A percentile compares a stretch with the other conserved stretches of the same genome.
These are phyloP conservation scores for Smittium culicis DNA, from an alignment of 371 early-diverging fungal species.

Conservation along the genomic window DNA sequence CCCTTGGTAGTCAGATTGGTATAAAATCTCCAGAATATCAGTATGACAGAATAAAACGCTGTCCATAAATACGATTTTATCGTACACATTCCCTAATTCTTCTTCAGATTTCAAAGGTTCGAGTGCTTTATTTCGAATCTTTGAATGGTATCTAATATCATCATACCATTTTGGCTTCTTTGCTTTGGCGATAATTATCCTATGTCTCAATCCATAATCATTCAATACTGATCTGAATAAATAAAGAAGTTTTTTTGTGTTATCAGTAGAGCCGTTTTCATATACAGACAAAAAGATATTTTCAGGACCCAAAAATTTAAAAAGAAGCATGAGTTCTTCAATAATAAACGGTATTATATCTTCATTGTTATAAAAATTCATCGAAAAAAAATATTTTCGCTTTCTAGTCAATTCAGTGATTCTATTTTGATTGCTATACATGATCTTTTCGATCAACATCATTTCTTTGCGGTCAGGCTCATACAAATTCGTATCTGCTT, in stretches of 20 bases:
- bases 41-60: conserved; percentile 35
- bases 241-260: conserved; percentile 23
- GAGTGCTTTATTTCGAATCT: conserved; percentile 32
- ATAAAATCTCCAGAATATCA: conserved; percentile 34
- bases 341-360: conserved; percentile 28
- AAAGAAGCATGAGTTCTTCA: conserved; percentile 20
- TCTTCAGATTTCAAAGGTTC: conserved; percentile 21
- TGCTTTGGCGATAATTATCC: conserved; percentile 12
- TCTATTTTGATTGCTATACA: neutral
- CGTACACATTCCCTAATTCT: neutral
- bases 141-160: conserved; percentile 37
- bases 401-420: neutral
- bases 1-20: conserved; percentile 23
- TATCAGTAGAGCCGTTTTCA: conserved; percentile 32
- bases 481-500: neutral
- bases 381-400: conserved; percentile 21
- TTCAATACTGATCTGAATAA: conserved; percentile 14
- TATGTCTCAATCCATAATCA: conserved; percentile 18
- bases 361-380: conserved; percentile 31
- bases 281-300: conserved; percentile 27
- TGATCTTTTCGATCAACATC: neutral
- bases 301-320: conserved; percentile 21
- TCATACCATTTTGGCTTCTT: conserved; percentile 15
- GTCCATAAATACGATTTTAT: conserved; percentile 33
- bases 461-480: neutral